Conservation (phyloP, 495 filamentous ascomycete species). For the Pseudotulostoma volvatum region DNA sequence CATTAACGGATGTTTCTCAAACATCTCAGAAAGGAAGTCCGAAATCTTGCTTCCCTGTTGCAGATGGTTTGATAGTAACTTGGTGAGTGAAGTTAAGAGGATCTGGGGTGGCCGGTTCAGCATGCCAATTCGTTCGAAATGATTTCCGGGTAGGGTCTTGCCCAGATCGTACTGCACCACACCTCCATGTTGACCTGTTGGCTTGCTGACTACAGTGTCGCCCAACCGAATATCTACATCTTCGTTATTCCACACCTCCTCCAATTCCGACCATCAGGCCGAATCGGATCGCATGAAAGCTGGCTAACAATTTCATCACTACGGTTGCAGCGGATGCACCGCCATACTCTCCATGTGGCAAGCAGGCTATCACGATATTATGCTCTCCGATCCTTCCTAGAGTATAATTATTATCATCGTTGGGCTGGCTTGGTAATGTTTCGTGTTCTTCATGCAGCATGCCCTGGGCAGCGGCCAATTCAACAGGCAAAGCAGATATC, state of each 20-base stretch:
- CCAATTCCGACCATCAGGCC: constrained; percentile 31
- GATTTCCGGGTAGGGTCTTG: constrained; percentile 7
- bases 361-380: constrained; percentile 22
- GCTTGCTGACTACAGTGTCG: constrained; percentile 24
- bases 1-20: constrained; percentile 7
- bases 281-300: constrained; percentile 24
- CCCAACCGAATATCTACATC: constrained; percentile 19
- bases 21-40: constrained; percentile 9
- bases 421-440: background rate
- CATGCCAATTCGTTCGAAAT: constrained; percentile 12
- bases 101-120: constrained; percentile 10
- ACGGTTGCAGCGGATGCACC: constrained; percentile 13
- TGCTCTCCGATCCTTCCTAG: constrained; percentile 20
- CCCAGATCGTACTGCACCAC: constrained; percentile 28
- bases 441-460: constrained; percentile 21
- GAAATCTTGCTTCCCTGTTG: constrained; percentile 7
- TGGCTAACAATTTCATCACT: constrained; percentile 17
- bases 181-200: constrained; percentile 10
- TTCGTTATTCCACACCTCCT: constrained; percentile 25
- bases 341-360: constrained; percentile 17
- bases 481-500: constrained; percentile 23
- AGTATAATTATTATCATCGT: constrained; percentile 19
- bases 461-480: constrained; percentile 17
- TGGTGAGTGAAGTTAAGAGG: constrained; percentile 10
- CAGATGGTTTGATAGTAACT: constrained; percentile 9